These are phyloP conservation scores for Russula emetica DNA, from an alignment of 768 basidiomycete species.

Conservation along the genomic window DNA sequence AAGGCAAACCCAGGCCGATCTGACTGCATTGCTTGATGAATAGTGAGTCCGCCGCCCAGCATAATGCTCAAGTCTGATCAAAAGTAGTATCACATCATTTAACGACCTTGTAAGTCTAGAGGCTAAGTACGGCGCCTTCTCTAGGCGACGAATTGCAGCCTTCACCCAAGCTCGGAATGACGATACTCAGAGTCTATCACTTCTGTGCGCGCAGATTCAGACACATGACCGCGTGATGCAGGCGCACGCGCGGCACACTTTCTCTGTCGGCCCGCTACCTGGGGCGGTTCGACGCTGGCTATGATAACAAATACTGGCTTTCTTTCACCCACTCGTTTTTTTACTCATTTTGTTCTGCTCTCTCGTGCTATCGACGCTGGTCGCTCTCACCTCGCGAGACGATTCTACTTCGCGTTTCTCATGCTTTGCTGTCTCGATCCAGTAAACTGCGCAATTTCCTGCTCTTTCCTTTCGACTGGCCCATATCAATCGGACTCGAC, in stretches of 20 bases:
- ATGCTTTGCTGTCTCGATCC: background rate
- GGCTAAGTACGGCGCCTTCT: conserved; percentile 21
- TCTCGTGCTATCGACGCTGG: conserved; percentile 6
- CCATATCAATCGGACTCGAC: conserved; percentile 1
- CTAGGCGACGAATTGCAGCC: conserved; percentile 15
- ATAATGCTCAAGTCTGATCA: conserved; percentile 2
- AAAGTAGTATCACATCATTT: conserved; percentile 14
- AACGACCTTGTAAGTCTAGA: conserved; percentile 22
- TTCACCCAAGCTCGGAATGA: conserved; percentile 10
- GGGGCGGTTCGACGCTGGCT: conserved; percentile 19
- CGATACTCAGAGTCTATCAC: conserved; percentile 1
- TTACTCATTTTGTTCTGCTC: background rate
- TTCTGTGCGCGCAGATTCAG: conserved; percentile 12
- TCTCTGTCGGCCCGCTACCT: conserved; percentile 14
- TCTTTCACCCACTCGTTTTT: background rate
- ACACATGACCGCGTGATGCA: conserved; percentile 19
- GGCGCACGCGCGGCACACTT: conserved; percentile 7
- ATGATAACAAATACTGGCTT: conserved; percentile 3
- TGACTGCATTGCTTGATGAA: conserved; percentile 20
- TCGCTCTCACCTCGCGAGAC: background rate
- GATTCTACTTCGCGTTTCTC: background rate
- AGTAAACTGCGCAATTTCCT: background rate
- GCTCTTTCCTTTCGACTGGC: background rate
- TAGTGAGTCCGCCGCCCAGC: conserved; percentile 13
- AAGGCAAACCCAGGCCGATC: conserved; percentile 17